Base-by-base conservation (phyloP, 176 grass and related monocot genomes). In the Metroxylon sagu region DNA sequence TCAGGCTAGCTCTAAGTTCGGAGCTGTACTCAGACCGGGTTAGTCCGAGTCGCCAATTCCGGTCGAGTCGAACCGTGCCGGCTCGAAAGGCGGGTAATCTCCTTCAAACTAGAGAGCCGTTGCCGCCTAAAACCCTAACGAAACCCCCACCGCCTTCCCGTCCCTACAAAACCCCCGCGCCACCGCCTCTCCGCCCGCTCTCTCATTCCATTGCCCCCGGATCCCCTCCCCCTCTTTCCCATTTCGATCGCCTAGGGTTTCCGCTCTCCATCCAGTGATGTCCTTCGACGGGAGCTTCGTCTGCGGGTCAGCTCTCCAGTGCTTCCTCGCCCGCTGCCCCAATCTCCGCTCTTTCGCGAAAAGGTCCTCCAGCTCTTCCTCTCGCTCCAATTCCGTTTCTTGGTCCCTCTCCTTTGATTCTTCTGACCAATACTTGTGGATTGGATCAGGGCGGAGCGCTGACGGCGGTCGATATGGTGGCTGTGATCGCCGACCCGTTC, bases 281-380 rank as follows among this genome's bases (percentile, higher is more conserved):
- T 95, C 90, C 67, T 64, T 79, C 53, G 90, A 95, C 64, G 80
- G 90, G 14, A 79, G 57, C 64, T 95, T 95, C 65, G 83, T 80
- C 52, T 28, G 79, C 61, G 43, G 66, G 59, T 70, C 62, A 19
- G 80, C 85, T 19, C 68, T 84, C 43, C 68, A 52, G 17, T 85
- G 90, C 16, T 76, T 95, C 63, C 71, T 95, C 8, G 28, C 63
- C 0, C 86, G 90, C 64, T 81, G 80, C 65, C 83, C 83, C 28
- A 54, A 27, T 21, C 90, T 95, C 48, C 71, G 66, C 74, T 8
- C 77, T 95, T 53, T 49, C 67, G 35, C 73, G n/a, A 31, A n/a
- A 71, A 71, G 57, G 69, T 71, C 52, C 57, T 53, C 16, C 3
- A 10, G 18, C n/a, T 3, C 18, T 14, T 69, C 43, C 17, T 16